phyloP scores from a whole-genome alignment of 257 asterid species.

The Nicotiana tomentosiformis region DNA sequence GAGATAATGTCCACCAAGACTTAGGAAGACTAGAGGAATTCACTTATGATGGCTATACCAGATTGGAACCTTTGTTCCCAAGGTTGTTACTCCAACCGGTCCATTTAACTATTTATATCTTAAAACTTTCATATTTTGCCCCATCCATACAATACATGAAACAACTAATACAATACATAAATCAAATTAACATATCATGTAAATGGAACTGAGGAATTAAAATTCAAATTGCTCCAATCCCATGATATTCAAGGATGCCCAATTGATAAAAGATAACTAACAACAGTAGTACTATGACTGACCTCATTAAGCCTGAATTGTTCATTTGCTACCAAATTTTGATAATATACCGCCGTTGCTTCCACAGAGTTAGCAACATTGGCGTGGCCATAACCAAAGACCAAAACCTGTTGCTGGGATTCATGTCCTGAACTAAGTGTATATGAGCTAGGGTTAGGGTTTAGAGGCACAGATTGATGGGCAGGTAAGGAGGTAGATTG shows the following conservation, averaged over 20 bases:
- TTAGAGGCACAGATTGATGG: conserved; percentile 11
- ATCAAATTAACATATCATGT: not conserved
- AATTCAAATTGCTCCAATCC: not conserved
- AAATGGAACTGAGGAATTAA: not conserved
- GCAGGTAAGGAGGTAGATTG: not conserved
- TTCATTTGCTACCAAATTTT: not conserved
- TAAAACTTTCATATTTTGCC: not conserved
- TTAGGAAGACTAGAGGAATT: not conserved
- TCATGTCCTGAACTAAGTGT: not conserved
- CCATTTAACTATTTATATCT: not conserved
- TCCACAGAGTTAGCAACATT: not conserved
- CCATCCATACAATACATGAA: not conserved
- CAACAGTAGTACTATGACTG: not conserved
- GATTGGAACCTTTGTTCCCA: not conserved
- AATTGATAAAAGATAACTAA: not conserved
- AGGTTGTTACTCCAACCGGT: not conserved
- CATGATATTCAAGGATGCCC: not conserved
- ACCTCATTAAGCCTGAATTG: not conserved
- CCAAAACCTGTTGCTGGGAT: not conserved
- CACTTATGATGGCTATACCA: too few species aligned
- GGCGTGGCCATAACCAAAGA: not conserved
- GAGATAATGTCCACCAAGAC: not conserved
- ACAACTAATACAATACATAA: not conserved
- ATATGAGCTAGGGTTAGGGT: conserved; percentile 18
- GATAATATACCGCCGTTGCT: not conserved